Base-by-base conservation (phyloP, 768 basidiomycete species). In the Tulasnella sp. region DNA sequence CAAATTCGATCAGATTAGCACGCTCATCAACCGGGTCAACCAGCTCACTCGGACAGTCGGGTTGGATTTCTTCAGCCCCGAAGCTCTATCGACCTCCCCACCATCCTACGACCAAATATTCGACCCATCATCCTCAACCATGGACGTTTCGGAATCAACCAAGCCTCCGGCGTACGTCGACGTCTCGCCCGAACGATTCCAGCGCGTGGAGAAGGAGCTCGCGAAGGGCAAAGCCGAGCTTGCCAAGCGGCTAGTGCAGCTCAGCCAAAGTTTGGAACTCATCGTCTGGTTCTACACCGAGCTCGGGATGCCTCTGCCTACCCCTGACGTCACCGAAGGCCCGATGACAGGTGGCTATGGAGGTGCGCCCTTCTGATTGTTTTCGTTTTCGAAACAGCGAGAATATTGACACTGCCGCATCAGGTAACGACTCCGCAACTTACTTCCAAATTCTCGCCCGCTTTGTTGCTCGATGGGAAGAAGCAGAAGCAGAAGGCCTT, bases 201-300 rank as follows among this genome's bases (percentile, higher is more conserved):
- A 91, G 73, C 92, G 88, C 83, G 87, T 97, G 7, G 94, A 96
- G 88, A 93, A 94, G 84, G 95, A 96, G 83, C 89, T 96, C 24
- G 92, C 94, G 14, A 88, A 93, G 77, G 95, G 94, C 16, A 96
- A 96, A 85, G 90, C 90, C n/a, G 96, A 97, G 90, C 89, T 95
- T 78, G 93, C 88, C 40, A 93, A 93, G 84, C 92, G 94, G 40
- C 88, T 94, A 44, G 87, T 88, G 75, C 88, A 92, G 77, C 87
- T 96, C 34, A 90, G 91, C 9, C 86, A 87, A 12, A 88, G 90
- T 44, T 91, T 96, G 82, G 86, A 91, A 18, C 93, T 96, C 79
- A 92, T 96, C 46, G 94, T 96, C 84, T 94, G 92, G 90, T 86
- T 97, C 22, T 90, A 95, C 83, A 89, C 90, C 40, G 95, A 97